A percentile compares a stretch with the other conserved stretches of the same genome.
Conservation (phyloP, 2,329 filamentous ascomycete genomes). For the Elsinoe perseae region DNA sequence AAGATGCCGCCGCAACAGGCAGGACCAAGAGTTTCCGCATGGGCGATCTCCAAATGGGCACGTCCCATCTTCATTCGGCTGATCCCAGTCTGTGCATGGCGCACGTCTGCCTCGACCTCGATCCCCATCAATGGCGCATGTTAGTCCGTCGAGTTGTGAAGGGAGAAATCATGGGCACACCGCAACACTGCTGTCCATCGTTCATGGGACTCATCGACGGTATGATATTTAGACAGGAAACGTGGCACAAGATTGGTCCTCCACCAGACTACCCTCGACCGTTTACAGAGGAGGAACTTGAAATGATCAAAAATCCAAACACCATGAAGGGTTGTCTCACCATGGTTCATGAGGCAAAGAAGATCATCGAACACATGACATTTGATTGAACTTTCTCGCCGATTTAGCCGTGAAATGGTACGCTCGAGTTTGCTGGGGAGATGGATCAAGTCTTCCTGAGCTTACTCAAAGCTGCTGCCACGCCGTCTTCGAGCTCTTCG, state of each 20-base stretch:
- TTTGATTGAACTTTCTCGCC: conserved; percentile 11
- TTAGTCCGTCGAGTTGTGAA: conserved; percentile 40
- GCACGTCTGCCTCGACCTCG: conserved; percentile 31
- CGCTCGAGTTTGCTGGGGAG: background rate
- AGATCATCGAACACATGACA: conserved; percentile 23
- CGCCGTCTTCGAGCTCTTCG: conserved; percentile 48
- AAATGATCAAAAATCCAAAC: conserved; percentile 24
- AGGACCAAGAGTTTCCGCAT: conserved; percentile 38
- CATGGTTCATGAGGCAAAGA: conserved; percentile 27
- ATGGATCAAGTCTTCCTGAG: conserved; percentile 34
- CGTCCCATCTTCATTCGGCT: conserved; percentile 37
- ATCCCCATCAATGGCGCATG: conserved; percentile 36
- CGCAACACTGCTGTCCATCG: conserved; percentile 25
- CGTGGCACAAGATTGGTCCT: conserved; percentile 32
- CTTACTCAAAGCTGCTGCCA: conserved; percentile 52
- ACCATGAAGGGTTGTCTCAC: conserved; percentile 24
- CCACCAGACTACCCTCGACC: conserved; percentile 11
- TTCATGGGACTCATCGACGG: conserved; percentile 32
- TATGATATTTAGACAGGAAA: conserved; percentile 36
- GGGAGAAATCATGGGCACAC: conserved; percentile 36
- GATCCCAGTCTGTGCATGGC: conserved; percentile 38
- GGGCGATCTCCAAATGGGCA: conserved; percentile 34
- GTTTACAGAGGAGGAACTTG: conserved; percentile 1
- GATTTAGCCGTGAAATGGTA: background rate
- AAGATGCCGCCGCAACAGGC: conserved; percentile 26